A percentile compares a stretch with the other conserved stretches of the same genome.
These are phyloP conservation scores for Calonectria multiphialidica DNA, from an alignment of 2,329 filamentous ascomycete genomes.

Conservation along the genomic window DNA sequence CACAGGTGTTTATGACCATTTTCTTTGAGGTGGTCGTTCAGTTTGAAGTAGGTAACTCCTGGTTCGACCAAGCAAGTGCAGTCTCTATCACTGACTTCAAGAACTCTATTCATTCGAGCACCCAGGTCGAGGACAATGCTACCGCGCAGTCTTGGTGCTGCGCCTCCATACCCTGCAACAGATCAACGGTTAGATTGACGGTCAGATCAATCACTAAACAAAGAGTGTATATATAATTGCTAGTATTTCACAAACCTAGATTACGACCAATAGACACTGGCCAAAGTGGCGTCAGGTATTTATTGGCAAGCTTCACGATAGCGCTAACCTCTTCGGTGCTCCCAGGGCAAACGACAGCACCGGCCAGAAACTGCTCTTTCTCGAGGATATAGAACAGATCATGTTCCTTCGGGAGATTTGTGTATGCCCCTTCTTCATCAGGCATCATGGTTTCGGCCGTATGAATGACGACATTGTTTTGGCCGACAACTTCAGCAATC, in stretches of 20 bases:
- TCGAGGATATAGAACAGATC: constrained; percentile 22
- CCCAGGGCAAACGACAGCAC: constrained; percentile 12
- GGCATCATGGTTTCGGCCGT: not conserved
- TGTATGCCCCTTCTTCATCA: not conserved
- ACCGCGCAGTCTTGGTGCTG: constrained; percentile 13
- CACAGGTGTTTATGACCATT: constrained; percentile 16
- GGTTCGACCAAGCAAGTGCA: constrained; percentile 20
- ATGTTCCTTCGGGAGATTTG: constrained; percentile 1
- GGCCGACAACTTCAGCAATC: not conserved
- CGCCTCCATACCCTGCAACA: constrained; percentile 13
- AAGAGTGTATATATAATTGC: not conserved
- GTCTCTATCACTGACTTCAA: constrained; percentile 7
- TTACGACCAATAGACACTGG: constrained; percentile 22
- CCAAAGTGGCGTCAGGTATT: constrained; percentile 13
- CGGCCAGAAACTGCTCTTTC: constrained; percentile 12
- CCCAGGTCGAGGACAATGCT: constrained; percentile 20
- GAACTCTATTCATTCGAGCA: constrained; percentile 17
- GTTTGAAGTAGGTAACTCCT: constrained; percentile 15
- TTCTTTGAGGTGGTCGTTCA: constrained; percentile 12
- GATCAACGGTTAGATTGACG: not conserved
- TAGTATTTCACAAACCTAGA: not conserved
- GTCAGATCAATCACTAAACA: no score
- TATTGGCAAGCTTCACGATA: constrained; percentile 22
- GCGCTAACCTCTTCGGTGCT: constrained; percentile 17
- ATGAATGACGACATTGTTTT: not conserved